Percentiles rank a stretch among this genome's conserved stretches.
Conservation (phyloP, 2,329 filamentous ascomycete genomes). For the Penicillium sp. region DNA sequence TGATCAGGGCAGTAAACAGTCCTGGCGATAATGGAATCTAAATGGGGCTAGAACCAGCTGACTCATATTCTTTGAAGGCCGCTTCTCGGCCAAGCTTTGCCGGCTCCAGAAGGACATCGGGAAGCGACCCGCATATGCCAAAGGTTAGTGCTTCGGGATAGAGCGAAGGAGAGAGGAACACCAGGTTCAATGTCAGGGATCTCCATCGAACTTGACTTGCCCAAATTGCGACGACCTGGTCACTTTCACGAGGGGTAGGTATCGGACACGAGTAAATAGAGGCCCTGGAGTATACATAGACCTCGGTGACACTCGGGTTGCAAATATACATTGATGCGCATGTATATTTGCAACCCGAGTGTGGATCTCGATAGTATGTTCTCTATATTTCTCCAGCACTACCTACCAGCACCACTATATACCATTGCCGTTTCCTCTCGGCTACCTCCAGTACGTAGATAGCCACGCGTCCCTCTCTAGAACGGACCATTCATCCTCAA, state of each 20-base stretch:
- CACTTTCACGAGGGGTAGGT: not conserved
- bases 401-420: not conserved
- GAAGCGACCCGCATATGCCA: not conserved
- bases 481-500: conserved; percentile 1
- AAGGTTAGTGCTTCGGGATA: not conserved
- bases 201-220: not conserved
- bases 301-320: no score
- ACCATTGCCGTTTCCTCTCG: not conserved
- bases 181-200: not conserved
- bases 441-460: not conserved
- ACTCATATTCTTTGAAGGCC: not conserved
- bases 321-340: no score
- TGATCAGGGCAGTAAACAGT: not conserved
- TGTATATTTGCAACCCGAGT: no score
- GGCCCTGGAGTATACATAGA: not conserved
- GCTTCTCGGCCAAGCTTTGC: not conserved
- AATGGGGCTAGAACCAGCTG: not conserved
- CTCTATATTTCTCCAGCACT: not conserved
- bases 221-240: not conserved
- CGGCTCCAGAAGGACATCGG: not conserved
- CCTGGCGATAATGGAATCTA: not conserved
- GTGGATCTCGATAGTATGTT: no score
- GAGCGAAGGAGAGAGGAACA: not conserved
- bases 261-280: not conserved
- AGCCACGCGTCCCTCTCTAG: conserved; percentile 17